These are phyloP conservation scores for Pittosporum tobira DNA, from an alignment of 129 eudicot species.

Conservation along the genomic window DNA sequence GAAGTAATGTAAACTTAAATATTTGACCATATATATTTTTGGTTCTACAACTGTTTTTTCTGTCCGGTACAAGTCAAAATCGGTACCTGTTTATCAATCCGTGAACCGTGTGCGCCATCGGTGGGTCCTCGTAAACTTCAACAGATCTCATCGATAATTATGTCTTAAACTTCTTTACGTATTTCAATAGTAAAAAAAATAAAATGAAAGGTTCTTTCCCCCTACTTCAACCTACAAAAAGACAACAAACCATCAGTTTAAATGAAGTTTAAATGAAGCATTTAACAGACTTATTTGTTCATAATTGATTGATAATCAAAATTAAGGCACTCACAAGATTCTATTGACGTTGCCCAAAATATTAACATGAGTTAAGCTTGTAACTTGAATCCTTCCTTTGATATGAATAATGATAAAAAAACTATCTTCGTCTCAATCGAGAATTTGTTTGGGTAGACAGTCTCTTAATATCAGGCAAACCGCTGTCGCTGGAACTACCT, in stretches of 20 bases:
- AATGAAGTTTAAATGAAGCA: too few species aligned
- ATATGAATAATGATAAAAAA: slow-evolving; percentile 11
- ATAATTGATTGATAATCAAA: background rate
- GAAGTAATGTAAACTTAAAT: too few species aligned
- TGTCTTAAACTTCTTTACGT: slow-evolving; percentile 10
- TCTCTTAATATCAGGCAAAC: slow-evolving; percentile 40
- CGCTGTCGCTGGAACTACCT: slow-evolving; percentile 82
- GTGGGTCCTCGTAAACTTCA: slow-evolving; percentile 2
- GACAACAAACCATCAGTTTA: background rate
- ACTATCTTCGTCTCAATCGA: slow-evolving; percentile 31
- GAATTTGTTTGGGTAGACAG: slow-evolving; percentile 31
- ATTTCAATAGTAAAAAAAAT: slow-evolving; percentile 1
- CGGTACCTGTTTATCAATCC: slow-evolving; percentile 20
- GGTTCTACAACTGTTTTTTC: background rate
- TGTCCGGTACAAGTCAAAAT: slow-evolving; percentile 17
- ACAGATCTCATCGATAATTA: background rate
- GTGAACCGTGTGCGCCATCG: slow-evolving; percentile 7
- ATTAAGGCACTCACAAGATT: background rate
- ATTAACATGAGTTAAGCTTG: background rate
- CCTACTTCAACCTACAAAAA: slow-evolving; percentile 20
- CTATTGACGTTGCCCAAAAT: background rate
- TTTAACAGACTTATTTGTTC: background rate
- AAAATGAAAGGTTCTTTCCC: background rate
- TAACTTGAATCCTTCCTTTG: background rate
- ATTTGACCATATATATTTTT: background rate